These are phyloP conservation scores for Mallotus japonicus DNA, from an alignment of 441 rosid genomes.

Conservation along the genomic window DNA sequence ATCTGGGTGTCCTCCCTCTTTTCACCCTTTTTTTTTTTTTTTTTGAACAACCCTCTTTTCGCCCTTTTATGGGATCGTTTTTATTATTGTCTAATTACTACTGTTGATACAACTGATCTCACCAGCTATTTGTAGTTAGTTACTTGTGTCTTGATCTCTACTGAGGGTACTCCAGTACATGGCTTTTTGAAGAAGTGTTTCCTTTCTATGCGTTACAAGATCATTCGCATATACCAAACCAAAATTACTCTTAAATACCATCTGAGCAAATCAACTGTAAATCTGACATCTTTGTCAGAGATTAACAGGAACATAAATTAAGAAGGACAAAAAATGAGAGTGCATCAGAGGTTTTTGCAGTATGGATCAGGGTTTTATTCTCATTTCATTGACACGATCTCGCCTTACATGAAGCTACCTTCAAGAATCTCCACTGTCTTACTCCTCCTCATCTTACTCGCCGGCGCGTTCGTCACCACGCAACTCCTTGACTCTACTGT, in stretches of 20 bases:
- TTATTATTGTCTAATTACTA: too few species aligned
- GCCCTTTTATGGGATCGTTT: too few species aligned
- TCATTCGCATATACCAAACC: not conserved
- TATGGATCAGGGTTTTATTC: slow-evolving; percentile 26
- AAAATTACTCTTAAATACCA: not conserved
- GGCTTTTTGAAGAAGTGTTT: not conserved
- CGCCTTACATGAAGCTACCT: slow-evolving; percentile 26
- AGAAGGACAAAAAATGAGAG: slow-evolving; percentile 30
- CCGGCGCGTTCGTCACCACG: slow-evolving; percentile 52
- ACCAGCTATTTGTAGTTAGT: too few species aligned
- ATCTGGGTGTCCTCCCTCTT: too few species aligned
- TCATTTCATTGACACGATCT: slow-evolving; percentile 26
- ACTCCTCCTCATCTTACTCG: slow-evolving; percentile 33
- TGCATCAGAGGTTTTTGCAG: slow-evolving; percentile 23
- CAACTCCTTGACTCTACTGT: slow-evolving; percentile 42
- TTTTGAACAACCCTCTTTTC: too few species aligned
- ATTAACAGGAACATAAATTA: too few species aligned
- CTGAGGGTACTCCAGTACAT: not conserved
- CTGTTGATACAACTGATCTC: too few species aligned
- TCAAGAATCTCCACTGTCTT: slow-evolving; percentile 27
- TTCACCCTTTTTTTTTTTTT: too few species aligned
- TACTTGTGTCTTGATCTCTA: too few species aligned
- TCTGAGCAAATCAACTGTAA: not conserved
- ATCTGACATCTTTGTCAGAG: not conserved
- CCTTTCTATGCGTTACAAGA: too few species aligned